Base-by-base conservation (phyloP, 1,284 basidiomycete genomes). In the Cerioporus squamosus region DNA sequence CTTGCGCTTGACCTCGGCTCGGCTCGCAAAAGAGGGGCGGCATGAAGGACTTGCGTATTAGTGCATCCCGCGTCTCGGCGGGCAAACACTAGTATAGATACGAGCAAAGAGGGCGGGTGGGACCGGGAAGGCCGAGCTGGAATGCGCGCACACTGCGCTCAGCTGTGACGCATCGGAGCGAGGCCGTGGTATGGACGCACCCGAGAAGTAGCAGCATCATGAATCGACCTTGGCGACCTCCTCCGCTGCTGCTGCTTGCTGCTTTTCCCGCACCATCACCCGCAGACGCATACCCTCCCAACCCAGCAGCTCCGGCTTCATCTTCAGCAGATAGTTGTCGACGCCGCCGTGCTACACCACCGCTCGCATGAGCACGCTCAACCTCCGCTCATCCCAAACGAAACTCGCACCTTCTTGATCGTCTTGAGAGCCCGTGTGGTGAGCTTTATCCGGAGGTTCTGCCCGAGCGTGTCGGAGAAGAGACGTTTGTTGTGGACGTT, bases 401-500 rank as follows among this genome's bases (percentile, higher is more conserved):
- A 15, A 29, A 8, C 33, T 69, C 78, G 12, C 45, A 88, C 90
- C 81, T 93, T 94, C 69, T 91, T 86, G 42, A 95, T 90, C 18
- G 88, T 92, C 70, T 82, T 84, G 70, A 95, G 69, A 5, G 91
- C 91, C 31, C 87, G 77, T 23, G 90, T 85, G 0, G 91, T 90
- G 50, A 94, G 74, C 68, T 91, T 91, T 23, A 94, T 74, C 55
- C 79, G 78, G 5, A 95, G 65, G 45, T 76, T 77, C 52, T 80
- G 72, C 29, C 81, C 82, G 43, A 94, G 72, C 2, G 84, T 73
- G 17, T 90, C 88, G 8, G 90, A 93, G 63, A 77, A 82, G 46
- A 94, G 66, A 2, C 85, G 82, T 72, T 93, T 93, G 57, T 77
- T 77, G 65, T 94, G 91, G 18, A 93, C 80, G 74, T 97, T 97